Base-by-base conservation (phyloP, 148 eudicot species). In the Rhododendron molle region DNA sequence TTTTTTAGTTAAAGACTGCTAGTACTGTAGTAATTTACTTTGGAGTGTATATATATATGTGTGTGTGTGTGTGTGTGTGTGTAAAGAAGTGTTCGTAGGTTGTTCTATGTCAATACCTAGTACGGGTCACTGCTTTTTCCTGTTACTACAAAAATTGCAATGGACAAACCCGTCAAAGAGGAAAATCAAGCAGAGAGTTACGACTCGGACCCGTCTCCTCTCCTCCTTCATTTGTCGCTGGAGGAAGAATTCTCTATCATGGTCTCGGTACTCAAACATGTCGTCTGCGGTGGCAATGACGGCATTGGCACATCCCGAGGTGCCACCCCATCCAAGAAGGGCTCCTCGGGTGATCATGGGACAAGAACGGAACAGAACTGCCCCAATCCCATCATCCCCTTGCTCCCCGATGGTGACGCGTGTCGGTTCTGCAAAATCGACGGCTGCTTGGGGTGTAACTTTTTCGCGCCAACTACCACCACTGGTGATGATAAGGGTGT, bases 241-340 rank as follows among this genome's bases (percentile, higher is more conserved):
- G 91, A 91, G 0, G 84, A 90, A 67, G 94, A 92, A 76, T 85
- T 69, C 82, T 74, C 85, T 26, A 77, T 89, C 50, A 90, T 93
- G 85, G 95, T 91, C 15, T 87, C 92, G 3, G 90, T 92, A 2
- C 86, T 93, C 0, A 18, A 74, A 13, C 89, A 89, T 77, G 92
- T 91, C 18, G 89, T 93, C 72, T 86, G 89, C 46, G 88, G 89
- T 38, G n/a, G 52, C 16, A 23, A 23, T 32, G 77, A 52, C 36
- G 23, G 7, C n/a, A 13, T 47, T 15, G 20, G 58, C 62, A 60
- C 40, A n/a, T 0, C 85, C 56, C 86, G 0, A 3, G 2, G 13
- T 78, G 28, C 65, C 58, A 76, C 83, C 38, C 2, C 84, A 58
- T n/a, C 81, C 13, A 7, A 9, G 5, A 3, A 4, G 81, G 60